phyloP scores from a whole-genome alignment of 2,329 filamentous ascomycete species.

The Penicillium sp. region DNA sequence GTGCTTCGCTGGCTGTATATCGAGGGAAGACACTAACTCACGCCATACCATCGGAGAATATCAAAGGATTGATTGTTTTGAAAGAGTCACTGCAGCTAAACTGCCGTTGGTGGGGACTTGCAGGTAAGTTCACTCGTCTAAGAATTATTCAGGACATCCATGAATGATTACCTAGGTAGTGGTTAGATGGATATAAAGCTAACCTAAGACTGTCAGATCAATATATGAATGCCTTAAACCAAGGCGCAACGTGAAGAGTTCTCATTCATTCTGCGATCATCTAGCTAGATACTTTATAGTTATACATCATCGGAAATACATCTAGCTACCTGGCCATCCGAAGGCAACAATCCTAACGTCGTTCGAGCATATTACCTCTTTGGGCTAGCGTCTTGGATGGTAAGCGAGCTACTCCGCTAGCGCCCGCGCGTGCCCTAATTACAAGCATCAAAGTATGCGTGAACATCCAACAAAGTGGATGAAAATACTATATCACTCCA shows the following conservation, averaged over 20 bases:
- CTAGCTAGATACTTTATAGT: not conserved
- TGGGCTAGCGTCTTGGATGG: not conserved
- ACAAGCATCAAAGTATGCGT: not conserved
- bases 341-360: not conserved
- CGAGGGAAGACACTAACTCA: not conserved
- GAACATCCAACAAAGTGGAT: not conserved
- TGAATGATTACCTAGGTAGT: not conserved
- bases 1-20: not conserved
- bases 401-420: not conserved
- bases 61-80: not conserved
- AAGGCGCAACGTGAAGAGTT: not conserved
- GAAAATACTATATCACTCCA: not conserved
- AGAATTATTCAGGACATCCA: not conserved
- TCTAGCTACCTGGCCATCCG: not conserved
- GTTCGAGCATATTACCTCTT: not conserved
- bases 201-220: not conserved
- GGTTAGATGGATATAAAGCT: not conserved
- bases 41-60: not conserved
- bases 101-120: not conserved
- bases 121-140: not conserved
- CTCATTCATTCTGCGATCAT: not conserved
- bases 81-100: not conserved
- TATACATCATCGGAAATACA: not conserved
- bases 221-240: not conserved
- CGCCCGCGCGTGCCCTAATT: not conserved